phyloP scores from a whole-genome alignment of 2,329 filamentous ascomycete species.

The Colletotrichum truncatum region DNA sequence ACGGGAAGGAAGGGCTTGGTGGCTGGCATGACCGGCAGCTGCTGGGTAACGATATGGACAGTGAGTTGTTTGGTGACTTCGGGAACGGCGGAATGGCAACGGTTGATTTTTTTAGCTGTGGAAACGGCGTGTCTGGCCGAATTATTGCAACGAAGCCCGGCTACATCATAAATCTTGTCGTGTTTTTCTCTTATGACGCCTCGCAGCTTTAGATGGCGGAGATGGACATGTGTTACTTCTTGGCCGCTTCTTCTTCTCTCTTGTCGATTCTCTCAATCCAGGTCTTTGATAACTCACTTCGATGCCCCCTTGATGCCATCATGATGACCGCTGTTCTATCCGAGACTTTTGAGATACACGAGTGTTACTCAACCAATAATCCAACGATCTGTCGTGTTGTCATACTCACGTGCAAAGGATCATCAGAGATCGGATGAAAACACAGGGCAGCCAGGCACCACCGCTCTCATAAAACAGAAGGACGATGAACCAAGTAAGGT shows the following conservation, averaged over 20 bases:
- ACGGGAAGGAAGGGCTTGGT: conserved; percentile 1
- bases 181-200: conserved; percentile 45
- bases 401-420: conserved; percentile 15
- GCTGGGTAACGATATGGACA: conserved; percentile 40
- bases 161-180: conserved; percentile 59
- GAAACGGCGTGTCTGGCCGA: conserved; percentile 36
- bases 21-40: conserved; percentile 32
- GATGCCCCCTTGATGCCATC: background rate
- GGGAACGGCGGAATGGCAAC: conserved; percentile 34
- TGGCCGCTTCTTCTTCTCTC: conserved; percentile 29
- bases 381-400: conserved; percentile 11
- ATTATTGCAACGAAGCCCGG: conserved; percentile 47
- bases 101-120: conserved; percentile 33
- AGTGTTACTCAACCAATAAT: background rate
- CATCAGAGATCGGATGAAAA: conserved; percentile 5
- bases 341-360: background rate
- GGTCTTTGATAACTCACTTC: conserved; percentile 26
- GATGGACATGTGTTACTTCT: conserved; percentile 35
- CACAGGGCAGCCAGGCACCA: background rate
- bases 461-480: background rate
- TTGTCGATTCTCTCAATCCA: conserved; percentile 32
- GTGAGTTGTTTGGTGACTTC: conserved; percentile 30
- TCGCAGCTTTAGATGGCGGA: conserved; percentile 48
- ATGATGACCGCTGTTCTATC: background rate
- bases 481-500: background rate